Base-by-base conservation (phyloP, 352 stramenopile genomes). In the Pythium pyrilobum region DNA sequence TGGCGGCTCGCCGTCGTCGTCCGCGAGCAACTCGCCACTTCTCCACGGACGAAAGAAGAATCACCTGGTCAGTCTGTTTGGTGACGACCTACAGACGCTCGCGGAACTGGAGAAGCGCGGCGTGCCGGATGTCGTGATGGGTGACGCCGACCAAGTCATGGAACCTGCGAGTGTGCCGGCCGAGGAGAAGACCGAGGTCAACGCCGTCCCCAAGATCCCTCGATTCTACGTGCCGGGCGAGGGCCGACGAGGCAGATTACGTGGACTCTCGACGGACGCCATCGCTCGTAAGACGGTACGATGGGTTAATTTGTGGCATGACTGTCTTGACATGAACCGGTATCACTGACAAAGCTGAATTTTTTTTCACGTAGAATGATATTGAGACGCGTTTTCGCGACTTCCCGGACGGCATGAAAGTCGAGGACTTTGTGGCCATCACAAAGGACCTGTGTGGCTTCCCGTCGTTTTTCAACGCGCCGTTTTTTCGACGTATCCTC, bases 381-480 rank as follows among this genome's bases (percentile, higher is more conserved):
- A 92, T 94, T 53, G 83, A 92, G 36, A 66, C 77, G 20, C 79
- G 81, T 6, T 94, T 94, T 42, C 63, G 69, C 15, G 78, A 92
- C 20, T 90, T 88, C 42, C 64, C 79, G 2, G 81, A 94, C 13
- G 83, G 83, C 32, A 90, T 94, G 77, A 89, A 87, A 41, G 76
- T 92, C 11, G 80, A 92, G 48, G 78, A 89, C 43, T 94, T 94
- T 60, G 95, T 98, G 32, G 78, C 91, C 6, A 94, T 99, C 24
- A 98, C 96, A 4, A 99, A 99, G 67, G 96, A 98, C 51, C 72
- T 99, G 16, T 99, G 95, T 66, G 83, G 88, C 9, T 98, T 99
- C 69, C 96, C 96, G n/a, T 98, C 92, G 20, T 99, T 99, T 72
- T 99, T 99, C 67, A 98, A 99, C 64, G 86, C 87, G 28, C 93